phyloP scores from a whole-genome alignment of 345 rosid genomes.

The Physaria fendleri region DNA sequence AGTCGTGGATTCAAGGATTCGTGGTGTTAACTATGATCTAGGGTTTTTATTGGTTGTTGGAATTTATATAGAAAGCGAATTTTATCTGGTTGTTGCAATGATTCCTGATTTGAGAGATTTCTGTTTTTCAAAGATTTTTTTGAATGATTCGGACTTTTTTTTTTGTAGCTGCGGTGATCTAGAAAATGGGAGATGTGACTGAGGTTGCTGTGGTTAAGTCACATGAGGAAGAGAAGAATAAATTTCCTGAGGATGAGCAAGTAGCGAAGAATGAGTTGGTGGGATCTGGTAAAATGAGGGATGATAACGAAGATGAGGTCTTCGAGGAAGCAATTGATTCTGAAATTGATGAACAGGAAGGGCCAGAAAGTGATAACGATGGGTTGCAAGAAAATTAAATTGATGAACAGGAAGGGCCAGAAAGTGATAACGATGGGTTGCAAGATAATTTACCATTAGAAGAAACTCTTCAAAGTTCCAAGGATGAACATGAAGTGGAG shows the following conservation, averaged over 20 bases:
- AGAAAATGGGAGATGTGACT: constrained; percentile 55
- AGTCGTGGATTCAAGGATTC: not conserved
- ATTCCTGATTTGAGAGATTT: not conserved
- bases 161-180: constrained; percentile 16
- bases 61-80: not conserved
- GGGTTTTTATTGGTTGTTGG: constrained; percentile 20
- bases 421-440: constrained; percentile 61
- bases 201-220: too few relatives aligned
- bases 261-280: constrained; percentile 4
- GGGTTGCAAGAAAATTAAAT: constrained; percentile 57
- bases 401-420: constrained; percentile 19
- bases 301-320: constrained; percentile 52
- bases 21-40: constrained; percentile 19
- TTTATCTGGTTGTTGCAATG: not conserved
- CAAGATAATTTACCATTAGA: constrained; percentile 10
- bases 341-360: constrained; percentile 29
- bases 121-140: constrained; percentile 1
- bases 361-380: constrained; percentile 31
- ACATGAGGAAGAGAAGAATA: constrained; percentile 26
- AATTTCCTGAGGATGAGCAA: constrained; percentile 29
- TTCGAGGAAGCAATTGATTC: constrained; percentile 67
- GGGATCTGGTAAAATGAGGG: constrained; percentile 33
- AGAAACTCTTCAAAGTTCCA: constrained; percentile 23
- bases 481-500: constrained; percentile 37
- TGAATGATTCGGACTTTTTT: too few relatives aligned